Conservation (phyloP, 768 basidiomycete genomes). For the Omphalotus guepiniiformis region DNA sequence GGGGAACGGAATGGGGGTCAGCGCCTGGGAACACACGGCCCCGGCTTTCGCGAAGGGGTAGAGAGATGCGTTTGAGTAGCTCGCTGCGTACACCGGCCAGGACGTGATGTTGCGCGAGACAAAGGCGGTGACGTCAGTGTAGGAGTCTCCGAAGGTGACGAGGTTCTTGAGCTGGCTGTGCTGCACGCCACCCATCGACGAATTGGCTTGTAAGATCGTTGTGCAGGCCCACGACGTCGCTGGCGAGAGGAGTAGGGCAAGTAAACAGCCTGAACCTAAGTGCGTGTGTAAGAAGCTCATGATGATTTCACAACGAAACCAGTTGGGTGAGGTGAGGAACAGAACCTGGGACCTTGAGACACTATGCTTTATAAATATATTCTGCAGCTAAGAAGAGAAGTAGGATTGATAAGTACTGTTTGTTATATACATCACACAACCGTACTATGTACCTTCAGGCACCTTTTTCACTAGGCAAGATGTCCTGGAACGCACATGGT, state of each 20-base stretch:
- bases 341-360: too few relatives aligned
- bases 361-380: too few relatives aligned
- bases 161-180: slow-evolving; percentile 27
- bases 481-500: too few relatives aligned
- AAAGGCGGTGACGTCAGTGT: slow-evolving; percentile 20
- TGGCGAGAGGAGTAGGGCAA: neutral
- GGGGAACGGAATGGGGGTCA: slow-evolving; percentile 17
- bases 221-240: neutral
- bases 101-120: slow-evolving; percentile 20
- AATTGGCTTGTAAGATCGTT: neutral
- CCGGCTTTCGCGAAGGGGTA: slow-evolving; percentile 32
- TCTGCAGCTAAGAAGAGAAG: too few relatives aligned
- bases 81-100: slow-evolving; percentile 31
- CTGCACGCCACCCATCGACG: neutral
- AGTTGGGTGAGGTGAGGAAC: too few relatives aligned
- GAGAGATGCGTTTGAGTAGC: slow-evolving; percentile 24
- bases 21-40: slow-evolving; percentile 29
- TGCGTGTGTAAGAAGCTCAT: too few relatives aligned
- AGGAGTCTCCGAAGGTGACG: slow-evolving; percentile 34
- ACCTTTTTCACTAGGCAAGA: too few relatives aligned
- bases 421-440: too few relatives aligned
- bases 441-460: too few relatives aligned
- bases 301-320: too few relatives aligned
- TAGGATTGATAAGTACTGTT: too few relatives aligned
- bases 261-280: too few relatives aligned